phyloP scores from a whole-genome alignment of 345 rosid genomes.

The Alliaria petiolata region DNA sequence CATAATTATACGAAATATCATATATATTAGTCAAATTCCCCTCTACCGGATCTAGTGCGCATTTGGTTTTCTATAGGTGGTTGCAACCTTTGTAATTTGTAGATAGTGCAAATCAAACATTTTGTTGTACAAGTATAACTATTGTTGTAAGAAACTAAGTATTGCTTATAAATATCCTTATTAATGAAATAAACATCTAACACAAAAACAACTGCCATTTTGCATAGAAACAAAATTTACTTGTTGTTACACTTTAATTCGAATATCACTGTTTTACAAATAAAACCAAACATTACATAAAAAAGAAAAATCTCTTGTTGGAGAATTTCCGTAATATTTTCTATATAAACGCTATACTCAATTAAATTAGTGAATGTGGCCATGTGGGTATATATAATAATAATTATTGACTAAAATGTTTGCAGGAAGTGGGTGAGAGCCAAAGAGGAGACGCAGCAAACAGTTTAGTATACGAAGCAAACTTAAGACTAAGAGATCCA shows the following conservation, averaged over 20 bases:
- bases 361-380: background rate
- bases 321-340: background rate
- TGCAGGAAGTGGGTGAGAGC: conserved; percentile 61
- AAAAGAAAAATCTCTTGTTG: no score
- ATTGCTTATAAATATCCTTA: background rate
- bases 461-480: conserved; percentile 75
- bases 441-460: conserved; percentile 77
- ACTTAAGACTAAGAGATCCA: conserved; percentile 69
- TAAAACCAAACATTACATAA: background rate
- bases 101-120: background rate
- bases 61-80: background rate
- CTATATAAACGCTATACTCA: no score
- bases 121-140: background rate
- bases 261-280: background rate
- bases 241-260: background rate
- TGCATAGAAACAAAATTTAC: background rate
- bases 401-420: background rate
- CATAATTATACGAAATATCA: background rate
- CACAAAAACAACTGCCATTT: background rate
- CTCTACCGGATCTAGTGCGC: background rate
- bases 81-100: background rate
- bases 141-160: background rate
- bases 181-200: background rate
- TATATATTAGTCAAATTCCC: background rate
- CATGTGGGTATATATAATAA: background rate